phyloP scores from a whole-genome alignment of 2,329 filamentous ascomycete genomes.

The Phaeosphaeriaceae sp. region DNA sequence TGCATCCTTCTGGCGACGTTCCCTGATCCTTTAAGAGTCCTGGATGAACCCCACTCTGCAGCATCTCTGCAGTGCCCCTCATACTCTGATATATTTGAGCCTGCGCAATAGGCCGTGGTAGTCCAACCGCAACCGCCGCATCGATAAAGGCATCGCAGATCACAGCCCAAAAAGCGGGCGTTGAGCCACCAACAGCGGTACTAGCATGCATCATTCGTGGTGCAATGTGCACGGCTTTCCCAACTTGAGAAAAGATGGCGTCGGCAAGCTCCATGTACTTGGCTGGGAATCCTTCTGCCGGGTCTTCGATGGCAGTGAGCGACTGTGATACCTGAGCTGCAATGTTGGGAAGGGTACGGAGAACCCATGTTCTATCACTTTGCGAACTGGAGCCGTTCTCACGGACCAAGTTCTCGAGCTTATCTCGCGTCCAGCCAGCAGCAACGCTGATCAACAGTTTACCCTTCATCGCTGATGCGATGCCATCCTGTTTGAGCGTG shows the following conservation, averaged over 20 bases:
- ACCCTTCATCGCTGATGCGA: conserved; percentile 48
- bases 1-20: conserved; percentile 41
- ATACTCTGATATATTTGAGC: conserved; percentile 43
- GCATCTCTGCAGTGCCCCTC: conserved; percentile 37
- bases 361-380: conserved; percentile 37
- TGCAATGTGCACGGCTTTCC: conserved; percentile 27
- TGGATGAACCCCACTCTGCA: conserved; percentile 38
- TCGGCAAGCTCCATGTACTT: conserved; percentile 22
- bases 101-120: conserved; percentile 32
- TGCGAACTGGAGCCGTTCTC: conserved; percentile 6
- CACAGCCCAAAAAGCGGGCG: conserved; percentile 41
- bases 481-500: conserved; percentile 47
- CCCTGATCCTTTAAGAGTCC: conserved; percentile 37
- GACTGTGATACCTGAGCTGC: conserved; percentile 54
- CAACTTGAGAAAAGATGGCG: conserved; percentile 33
- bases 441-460: conserved; percentile 61
- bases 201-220: conserved; percentile 34
- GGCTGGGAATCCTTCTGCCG: conserved; percentile 20
- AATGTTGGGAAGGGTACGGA: conserved; percentile 55
- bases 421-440: conserved; percentile 55
- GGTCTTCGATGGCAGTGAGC: conserved; percentile 44
- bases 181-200: conserved; percentile 38
- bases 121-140: conserved; percentile 36
- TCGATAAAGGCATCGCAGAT: conserved; percentile 42
- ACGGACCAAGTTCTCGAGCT: conserved; percentile 20